Evolutionary conservation across 148 eudicot species (phyloP).

Genomic region (Chenopodium berlandieri): DNA sequence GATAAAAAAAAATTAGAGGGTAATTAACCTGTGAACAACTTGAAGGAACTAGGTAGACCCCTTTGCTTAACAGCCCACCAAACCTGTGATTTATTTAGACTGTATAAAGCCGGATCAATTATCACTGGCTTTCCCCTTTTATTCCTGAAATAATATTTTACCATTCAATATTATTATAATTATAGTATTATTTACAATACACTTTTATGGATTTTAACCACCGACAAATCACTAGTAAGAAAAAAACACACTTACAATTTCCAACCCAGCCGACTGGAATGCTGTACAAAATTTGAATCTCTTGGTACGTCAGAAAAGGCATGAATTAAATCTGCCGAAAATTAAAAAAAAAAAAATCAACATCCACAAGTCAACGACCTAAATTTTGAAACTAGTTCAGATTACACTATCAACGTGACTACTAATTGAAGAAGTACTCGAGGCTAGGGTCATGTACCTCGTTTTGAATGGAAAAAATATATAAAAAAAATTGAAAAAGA

Average conservation of each 20-base stretch:
- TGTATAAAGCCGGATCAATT: slow-evolving; percentile 81
- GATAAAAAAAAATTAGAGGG: background rate
- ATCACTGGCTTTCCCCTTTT: slow-evolving; percentile 89
- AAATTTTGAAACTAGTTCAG: background rate
- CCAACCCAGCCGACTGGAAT: slow-evolving; percentile 85
- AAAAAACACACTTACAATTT: slow-evolving; percentile 54
- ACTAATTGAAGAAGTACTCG: too few species aligned
- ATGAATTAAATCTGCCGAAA: slow-evolving; percentile 70
- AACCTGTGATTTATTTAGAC: slow-evolving; percentile 77
- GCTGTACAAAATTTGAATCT: slow-evolving; percentile 81
- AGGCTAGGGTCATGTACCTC: too few species aligned
- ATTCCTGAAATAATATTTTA: slow-evolving; percentile 40
- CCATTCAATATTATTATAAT: background rate
- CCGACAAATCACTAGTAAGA: slow-evolving; percentile 1
- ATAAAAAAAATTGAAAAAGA: background rate
- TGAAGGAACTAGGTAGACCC: slow-evolving; percentile 88
- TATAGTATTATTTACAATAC: too few species aligned
- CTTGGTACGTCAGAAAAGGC: slow-evolving; percentile 77
- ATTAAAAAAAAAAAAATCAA: too few species aligned
- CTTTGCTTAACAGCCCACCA: slow-evolving; percentile 92
- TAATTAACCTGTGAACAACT: slow-evolving; percentile 73
- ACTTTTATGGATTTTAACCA: background rate
- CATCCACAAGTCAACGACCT: too few species aligned
- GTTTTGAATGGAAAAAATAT: background rate
- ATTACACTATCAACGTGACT: background rate